Evolutionary conservation across 352 stramenopile genomes (phyloP), one percentile per base, ranked within the genome.

Genomic region (Phytopythium aichiense): DNA sequence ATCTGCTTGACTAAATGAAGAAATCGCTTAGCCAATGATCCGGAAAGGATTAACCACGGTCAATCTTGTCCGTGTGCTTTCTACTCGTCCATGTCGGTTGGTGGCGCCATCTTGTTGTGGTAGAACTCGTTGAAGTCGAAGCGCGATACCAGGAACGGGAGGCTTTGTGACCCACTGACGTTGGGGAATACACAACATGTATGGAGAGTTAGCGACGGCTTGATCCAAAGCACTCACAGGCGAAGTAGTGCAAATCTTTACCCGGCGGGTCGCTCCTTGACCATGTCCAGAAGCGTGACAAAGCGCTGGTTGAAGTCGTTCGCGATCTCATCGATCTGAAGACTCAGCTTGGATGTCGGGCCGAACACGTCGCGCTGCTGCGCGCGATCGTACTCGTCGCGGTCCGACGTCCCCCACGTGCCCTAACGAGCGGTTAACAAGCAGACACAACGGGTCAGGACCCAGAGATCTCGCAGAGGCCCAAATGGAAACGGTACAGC

Each of bases 101-200:
- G 33, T 42, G 81, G 69, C 22, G 69, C 58, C 20, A 63, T 75
- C 58, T 92, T 89, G 33, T 75, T 81, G 45, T 71, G 68, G 31
- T 97, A 97, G 50, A 80, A 97, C 69, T 95, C 87, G 64, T 97
- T 97, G 64, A 97, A 97, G 66, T 97, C 91, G 46, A 97, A 93
- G 9, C 89, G 89, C 11, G 92, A 92, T 43, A 90, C 77, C 11
- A 97, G 72, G 43, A 92, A 96, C 11, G 86, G 85, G 7, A 97
- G 67, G 30, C 87, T 88, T 58, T 97, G 87, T 0, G 79, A 89
- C 2, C 81, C 84, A 30, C 73, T 84, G 60, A 40, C 33, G 12
- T 22, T 4, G 12, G 0, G 31, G 20, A 43, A 31, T 11, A 20
- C 7, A 16, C 8, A 28, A 25, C 22, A 30, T 2, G 23, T 35